phyloP scores from a whole-genome alignment of 2,329 filamentous ascomycete species.

The Calonectria ilicicola region DNA sequence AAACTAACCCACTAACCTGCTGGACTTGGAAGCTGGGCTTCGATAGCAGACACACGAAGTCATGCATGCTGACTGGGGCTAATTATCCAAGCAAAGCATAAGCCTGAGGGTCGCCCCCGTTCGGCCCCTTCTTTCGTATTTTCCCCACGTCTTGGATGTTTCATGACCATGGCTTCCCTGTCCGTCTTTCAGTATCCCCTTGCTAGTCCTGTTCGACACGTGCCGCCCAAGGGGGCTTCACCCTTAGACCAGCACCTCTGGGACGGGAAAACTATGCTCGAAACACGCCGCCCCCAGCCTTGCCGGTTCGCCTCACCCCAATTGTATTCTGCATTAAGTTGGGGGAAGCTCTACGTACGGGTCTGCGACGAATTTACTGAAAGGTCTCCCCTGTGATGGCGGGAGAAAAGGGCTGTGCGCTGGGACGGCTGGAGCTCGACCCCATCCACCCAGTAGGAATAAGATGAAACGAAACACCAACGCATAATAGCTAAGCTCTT shows the following conservation, averaged over 20 bases:
- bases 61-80: conserved; percentile 5
- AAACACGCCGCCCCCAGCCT: conserved; percentile 7
- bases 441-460: background rate
- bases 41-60: background rate
- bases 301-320: conserved; percentile 1
- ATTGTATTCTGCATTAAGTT: background rate
- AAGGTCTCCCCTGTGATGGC: background rate
- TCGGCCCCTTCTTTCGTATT: conserved; percentile 41
- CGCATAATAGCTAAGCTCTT: conserved; percentile 9
- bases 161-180: conserved; percentile 37
- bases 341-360: background rate
- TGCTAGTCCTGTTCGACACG: conserved; percentile 29
- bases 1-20: background rate
- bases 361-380: conserved; percentile 5
- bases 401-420: conserved; percentile 7
- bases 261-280: background rate
- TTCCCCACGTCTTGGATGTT: conserved; percentile 44
- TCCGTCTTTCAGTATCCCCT: conserved; percentile 18
- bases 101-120: conserved; percentile 2
- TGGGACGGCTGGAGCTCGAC: background rate
- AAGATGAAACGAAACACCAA: conserved; percentile 25
- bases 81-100: conserved; percentile 15
- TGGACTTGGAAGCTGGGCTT: conserved; percentile 7
- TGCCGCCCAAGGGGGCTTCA: conserved; percentile 35
- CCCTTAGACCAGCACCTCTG: conserved; percentile 15